Evolutionary conservation across 495 filamentous ascomycete species (phyloP), one percentile per base, ranked within the genome.

Genomic region (Recurvomyces mirabilis): DNA sequence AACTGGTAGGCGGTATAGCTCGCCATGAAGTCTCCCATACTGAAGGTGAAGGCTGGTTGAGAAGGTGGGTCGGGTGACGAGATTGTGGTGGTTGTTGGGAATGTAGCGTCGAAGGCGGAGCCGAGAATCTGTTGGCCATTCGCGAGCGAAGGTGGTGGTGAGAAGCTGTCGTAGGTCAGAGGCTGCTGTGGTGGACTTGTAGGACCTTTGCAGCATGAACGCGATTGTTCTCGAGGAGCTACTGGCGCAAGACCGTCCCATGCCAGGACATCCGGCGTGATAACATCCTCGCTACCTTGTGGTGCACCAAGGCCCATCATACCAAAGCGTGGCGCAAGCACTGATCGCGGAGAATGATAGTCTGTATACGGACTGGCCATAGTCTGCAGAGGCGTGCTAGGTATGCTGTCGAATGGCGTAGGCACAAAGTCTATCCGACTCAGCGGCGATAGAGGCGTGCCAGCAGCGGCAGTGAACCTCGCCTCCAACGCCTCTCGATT

Each of bases 281-380:
- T 14, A 24, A 3, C 2, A 15, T 28, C 7, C 4, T 22, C 17
- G 21, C 18, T 34, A 3, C 50, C 40, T 23, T 34, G 30, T 13
- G 44, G 45, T 6, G 38, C 38, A 10, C 45, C 50, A 7, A 53
- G 13, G 19, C 40, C 50, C 50, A 53, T 53, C 50, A 53, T 53
- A 4, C 50, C 45, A 25, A 53, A 53, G 17, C 44, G 38, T 15
- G 50, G 38, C 9, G 30, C 30, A 5, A 41, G 23, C 9, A 12
- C 14, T 24, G 5, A 6, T 17, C 13, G 21, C 19, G 46, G 38
- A 14, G 47, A 49, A 17, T 42, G 38, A 13, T 22, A 29, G 4
- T 20, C 28, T 13, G n/a, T 15, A 14, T 5, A 38, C 9, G 38
- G 38, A 11, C 14, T 29, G n/a, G n/a, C n/a, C n/a, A n/a, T n/a